Evolutionary conservation across 2,329 filamentous ascomycete genomes (phyloP).

Genomic region (Lachnellula occidentalis): DNA sequence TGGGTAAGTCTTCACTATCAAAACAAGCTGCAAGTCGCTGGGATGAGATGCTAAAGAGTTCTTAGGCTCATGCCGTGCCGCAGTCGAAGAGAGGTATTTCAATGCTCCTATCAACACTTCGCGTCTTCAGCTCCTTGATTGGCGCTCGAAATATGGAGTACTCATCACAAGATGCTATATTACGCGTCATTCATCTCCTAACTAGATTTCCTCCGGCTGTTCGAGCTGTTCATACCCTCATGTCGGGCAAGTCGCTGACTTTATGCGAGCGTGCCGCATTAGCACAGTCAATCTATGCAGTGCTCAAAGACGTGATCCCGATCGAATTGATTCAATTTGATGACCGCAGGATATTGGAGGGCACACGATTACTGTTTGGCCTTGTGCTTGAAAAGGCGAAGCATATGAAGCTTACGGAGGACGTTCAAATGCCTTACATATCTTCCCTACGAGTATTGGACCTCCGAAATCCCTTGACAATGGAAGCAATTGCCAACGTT

Average conservation of each 20-base stretch:
- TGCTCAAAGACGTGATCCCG: conserved; percentile 1
- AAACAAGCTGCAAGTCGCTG: not conserved
- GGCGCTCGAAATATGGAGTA: not conserved
- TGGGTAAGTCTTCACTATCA: not conserved
- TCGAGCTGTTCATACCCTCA: not conserved
- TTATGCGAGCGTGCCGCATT: not conserved
- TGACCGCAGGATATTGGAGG: not conserved
- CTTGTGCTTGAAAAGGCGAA: not conserved
- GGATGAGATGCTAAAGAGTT: not conserved
- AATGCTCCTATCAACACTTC: not conserved
- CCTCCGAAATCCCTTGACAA: conserved; percentile 1
- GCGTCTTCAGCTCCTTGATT: not conserved
- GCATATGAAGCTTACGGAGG: not conserved
- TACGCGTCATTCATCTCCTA: not conserved
- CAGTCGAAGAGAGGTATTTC: not conserved
- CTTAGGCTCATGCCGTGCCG: not conserved
- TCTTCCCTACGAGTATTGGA: not conserved
- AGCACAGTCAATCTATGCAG: not conserved
- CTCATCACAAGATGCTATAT: not conserved
- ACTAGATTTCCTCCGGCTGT: conserved; percentile 1
- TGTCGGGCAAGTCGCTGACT: not conserved
- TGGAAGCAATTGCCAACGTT: not conserved
- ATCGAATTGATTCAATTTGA: not conserved
- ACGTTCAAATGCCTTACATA: not conserved
- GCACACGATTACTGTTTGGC: not conserved